Evolutionary conservation across 2,329 filamentous ascomycete genomes (phyloP).

Genomic region (Colletotrichum musae): DNA sequence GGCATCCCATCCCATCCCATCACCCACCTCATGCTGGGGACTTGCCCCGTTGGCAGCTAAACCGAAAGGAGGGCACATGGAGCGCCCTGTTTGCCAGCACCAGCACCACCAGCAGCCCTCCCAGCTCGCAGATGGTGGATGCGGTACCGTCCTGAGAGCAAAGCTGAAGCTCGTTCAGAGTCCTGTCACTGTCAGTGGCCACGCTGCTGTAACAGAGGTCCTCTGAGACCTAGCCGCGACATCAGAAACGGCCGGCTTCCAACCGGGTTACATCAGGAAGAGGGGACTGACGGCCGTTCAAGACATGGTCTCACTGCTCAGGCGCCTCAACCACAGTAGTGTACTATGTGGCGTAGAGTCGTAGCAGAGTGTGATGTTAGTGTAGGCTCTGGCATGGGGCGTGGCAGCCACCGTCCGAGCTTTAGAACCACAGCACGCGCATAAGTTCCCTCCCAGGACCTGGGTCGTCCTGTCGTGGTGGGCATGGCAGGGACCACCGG

Average conservation of each 20-base stretch:
- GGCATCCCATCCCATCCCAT: slow-evolving; percentile 10
- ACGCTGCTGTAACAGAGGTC: slow-evolving; percentile 1
- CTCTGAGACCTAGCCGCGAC: slow-evolving; percentile 27
- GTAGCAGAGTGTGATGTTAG: too few species aligned
- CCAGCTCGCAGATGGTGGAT: slow-evolving; percentile 1
- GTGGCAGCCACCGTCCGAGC: slow-evolving; percentile 16
- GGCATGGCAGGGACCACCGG: slow-evolving; percentile 7
- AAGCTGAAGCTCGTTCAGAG: slow-evolving; percentile 4
- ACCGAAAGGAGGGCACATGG: slow-evolving; percentile 20
- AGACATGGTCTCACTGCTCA: slow-evolving; percentile 34
- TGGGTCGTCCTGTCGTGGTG: slow-evolving; percentile 8
- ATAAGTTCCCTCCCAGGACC: slow-evolving; percentile 36
- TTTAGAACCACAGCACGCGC: slow-evolving; percentile 34
- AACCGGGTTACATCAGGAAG: slow-evolving; percentile 34
- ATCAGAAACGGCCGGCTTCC: slow-evolving; percentile 29
- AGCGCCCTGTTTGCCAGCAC: slow-evolving; percentile 12
- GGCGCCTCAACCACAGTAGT: background rate
- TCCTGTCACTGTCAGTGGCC: background rate
- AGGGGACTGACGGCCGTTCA: slow-evolving; percentile 37
- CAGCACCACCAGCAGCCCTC: background rate
- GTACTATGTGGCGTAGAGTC: too few species aligned
- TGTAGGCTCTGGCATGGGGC: slow-evolving; percentile 11
- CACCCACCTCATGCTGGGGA: slow-evolving; percentile 1
- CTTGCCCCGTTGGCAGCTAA: slow-evolving; percentile 34
- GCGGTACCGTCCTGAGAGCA: slow-evolving; percentile 23